These are phyloP conservation scores for Ganoderma multipileum DNA, from an alignment of 1,284 basidiomycete genomes.

Conservation along the genomic window DNA sequence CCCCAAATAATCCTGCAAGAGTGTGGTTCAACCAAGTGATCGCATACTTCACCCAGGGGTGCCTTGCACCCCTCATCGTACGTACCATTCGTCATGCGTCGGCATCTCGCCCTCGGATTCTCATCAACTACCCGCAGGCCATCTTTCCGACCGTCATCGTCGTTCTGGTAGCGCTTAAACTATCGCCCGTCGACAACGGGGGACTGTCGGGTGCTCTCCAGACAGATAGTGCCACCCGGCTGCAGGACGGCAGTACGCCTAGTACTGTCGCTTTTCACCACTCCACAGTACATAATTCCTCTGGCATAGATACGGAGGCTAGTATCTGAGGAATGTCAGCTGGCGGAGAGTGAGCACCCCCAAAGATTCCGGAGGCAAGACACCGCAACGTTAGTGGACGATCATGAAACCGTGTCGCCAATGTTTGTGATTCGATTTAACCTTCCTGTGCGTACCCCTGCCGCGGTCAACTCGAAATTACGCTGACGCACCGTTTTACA, in stretches of 20 bases:
- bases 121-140: background rate
- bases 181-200: background rate
- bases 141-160: background rate
- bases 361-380: background rate
- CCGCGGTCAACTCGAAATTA: no score
- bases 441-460: no score
- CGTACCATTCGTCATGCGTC: background rate
- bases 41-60: background rate
- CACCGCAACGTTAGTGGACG: no score
- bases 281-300: background rate
- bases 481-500: no score
- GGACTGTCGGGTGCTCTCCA: background rate
- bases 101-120: background rate
- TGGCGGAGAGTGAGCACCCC: background rate
- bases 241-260: background rate
- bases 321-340: background rate
- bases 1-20: background rate
- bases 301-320: background rate
- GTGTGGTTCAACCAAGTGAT: background rate
- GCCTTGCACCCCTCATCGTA: background rate
- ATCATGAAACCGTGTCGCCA: no score
- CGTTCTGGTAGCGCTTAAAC: constrained; percentile 7
- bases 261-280: background rate
- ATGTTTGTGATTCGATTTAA: no score
- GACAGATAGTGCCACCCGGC: background rate